Evolutionary conservation across 306 rosid genomes (phyloP), one percentile per base, ranked within the genome.

Genomic region (Cicer yamashitae): DNA sequence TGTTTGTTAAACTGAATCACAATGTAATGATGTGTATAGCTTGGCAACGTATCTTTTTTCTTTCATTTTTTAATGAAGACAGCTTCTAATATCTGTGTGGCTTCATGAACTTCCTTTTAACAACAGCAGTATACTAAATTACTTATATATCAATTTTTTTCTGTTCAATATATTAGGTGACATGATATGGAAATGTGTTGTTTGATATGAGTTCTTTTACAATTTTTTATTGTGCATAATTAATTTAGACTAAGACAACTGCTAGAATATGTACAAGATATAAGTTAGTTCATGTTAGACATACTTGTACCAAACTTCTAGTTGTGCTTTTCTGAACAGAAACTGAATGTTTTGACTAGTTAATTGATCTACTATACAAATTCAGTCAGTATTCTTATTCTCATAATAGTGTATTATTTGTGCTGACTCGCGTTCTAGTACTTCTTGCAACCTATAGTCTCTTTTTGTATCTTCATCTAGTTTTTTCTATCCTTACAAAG

Each of bases 201-300:
- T 38, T 10, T 63, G 7, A 60, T 44, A 30, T 9, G 45, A 70
- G 17, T 61, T 84, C 61, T 44, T 76, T 67, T 44, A 47, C 51
- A 18, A 20, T 68, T 18, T 52, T 71, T 56, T 56, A 48, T 57
- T 10, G 10, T 50, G 51, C 59, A 44, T 65, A 51, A 74, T 54
- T 18, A 73, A 34, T 18, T 73, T 37, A 6, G 45, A 9, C 60
- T 13, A 41, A 47, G 56, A 65, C 34, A 54, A 34, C 47, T 59
- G 15, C 15, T 44, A 46, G 20, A 71, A 82, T 10, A 41, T 67
- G 14, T 12, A 34, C 67, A 56, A 47, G 75, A 76, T 66, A 70
- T 11, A 13, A n/a, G 57, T 64, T 17, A 50, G 58, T 79, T 77
- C 51, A 51, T 70, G 60, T 46, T 79, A 15, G 83, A 30, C 47